phyloP scores from a whole-genome alignment of 2,329 filamentous ascomycete genomes.

The Blastomyces parvus region DNA sequence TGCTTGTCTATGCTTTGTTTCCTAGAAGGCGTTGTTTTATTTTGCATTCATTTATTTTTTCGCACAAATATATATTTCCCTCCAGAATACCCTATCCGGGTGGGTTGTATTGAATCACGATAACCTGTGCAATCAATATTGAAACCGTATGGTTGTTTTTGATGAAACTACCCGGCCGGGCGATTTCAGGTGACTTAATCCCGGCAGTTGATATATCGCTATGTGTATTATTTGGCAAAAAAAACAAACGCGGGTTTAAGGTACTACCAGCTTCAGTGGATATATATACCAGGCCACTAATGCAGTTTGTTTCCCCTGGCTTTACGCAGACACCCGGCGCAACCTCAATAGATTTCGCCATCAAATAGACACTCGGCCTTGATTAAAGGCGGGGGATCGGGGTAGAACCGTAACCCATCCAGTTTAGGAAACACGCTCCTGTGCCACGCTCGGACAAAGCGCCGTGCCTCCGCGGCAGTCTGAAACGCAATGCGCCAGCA shows the following conservation, averaged over 20 bases:
- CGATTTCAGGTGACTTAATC: background rate
- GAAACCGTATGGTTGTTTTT: background rate
- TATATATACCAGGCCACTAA: background rate
- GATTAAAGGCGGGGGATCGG: conserved; percentile 14
- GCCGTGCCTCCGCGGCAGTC: conserved; percentile 45
- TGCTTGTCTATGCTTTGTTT: conserved; percentile 11
- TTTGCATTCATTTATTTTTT: conserved; percentile 10
- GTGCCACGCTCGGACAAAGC: conserved; percentile 48
- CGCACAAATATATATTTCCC: conserved; percentile 1
- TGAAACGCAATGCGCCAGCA: conserved; percentile 49
- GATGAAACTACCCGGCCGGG: background rate
- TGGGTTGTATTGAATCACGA: background rate
- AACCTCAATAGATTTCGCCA: conserved; percentile 7
- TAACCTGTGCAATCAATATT: background rate
- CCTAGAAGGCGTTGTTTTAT: conserved; percentile 16
- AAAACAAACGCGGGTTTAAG: background rate
- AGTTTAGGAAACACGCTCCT: conserved; percentile 34
- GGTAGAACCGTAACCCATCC: conserved; percentile 3
- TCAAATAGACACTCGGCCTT: conserved; percentile 19
- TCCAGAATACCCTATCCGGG: background rate
- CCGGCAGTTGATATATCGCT: too few species aligned
- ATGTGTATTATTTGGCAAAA: too few species aligned
- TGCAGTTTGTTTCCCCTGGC: background rate
- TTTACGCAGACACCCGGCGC: background rate
- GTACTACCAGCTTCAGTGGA: background rate